Conservation (phyloP, 2,329 filamentous ascomycete genomes). For the Plenodomus tracheiphilus region DNA sequence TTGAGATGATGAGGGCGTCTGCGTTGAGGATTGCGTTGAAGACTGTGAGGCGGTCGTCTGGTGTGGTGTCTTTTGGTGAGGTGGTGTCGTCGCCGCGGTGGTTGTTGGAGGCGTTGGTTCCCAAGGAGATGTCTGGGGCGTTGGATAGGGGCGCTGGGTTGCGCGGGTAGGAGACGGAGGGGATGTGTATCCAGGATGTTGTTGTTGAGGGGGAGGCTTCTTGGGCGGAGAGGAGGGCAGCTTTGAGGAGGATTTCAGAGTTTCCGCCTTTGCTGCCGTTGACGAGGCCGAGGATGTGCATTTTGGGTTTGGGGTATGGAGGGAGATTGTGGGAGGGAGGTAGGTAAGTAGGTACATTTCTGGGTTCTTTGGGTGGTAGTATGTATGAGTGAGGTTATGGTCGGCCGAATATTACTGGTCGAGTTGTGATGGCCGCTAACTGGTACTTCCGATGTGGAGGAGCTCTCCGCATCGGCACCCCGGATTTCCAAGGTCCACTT, state of each 20-base stretch:
- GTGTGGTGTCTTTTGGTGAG: not conserved
- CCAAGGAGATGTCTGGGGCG: slow-evolving; percentile 6
- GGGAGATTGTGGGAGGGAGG: not conserved
- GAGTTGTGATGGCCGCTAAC: too few species aligned
- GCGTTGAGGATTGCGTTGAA: slow-evolving; percentile 9
- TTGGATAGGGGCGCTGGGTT: slow-evolving; percentile 6
- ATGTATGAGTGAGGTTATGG: too few species aligned
- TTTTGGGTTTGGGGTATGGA: not conserved
- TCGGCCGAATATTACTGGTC: too few species aligned
- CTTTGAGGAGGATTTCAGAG: slow-evolving; percentile 13
- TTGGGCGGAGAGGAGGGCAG: slow-evolving; percentile 7
- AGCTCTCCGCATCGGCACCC: too few species aligned
- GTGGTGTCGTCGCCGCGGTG: not conserved
- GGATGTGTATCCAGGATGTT: slow-evolving; percentile 15
- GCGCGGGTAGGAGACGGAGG: slow-evolving; percentile 6
- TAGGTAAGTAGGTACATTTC: too few species aligned
- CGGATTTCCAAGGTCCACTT: too few species aligned
- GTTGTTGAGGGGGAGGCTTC: not conserved
- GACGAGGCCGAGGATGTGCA: slow-evolving; percentile 15
- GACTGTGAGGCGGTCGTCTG: slow-evolving; percentile 4
- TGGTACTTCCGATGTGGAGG: too few species aligned
- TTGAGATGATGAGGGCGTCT: slow-evolving; percentile 8
- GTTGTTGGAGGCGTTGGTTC: slow-evolving; percentile 8
- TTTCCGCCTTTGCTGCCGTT: slow-evolving; percentile 12
- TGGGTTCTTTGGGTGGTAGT: too few species aligned